These are phyloP conservation scores for Chrysanthemum lavandulifolium DNA, from an alignment of 129 eudicot genomes.

Conservation along the genomic window DNA sequence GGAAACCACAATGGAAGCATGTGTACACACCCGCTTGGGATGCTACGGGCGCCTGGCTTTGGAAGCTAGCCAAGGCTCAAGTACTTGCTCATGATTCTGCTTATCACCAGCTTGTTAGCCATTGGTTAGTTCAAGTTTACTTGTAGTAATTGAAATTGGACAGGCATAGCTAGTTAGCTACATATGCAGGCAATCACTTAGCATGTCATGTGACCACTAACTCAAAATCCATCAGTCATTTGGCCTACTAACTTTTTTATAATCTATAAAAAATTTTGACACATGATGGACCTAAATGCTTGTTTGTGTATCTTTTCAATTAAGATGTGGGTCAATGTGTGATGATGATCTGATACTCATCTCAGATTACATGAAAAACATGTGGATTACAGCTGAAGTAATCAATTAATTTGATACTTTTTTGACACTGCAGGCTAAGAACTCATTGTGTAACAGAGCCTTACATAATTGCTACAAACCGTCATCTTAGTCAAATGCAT, in stretches of 20 bases:
- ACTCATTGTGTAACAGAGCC: slow-evolving; percentile 81
- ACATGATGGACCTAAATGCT: not conserved
- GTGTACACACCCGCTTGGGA: slow-evolving; percentile 52
- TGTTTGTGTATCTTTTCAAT: no score
- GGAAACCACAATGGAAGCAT: slow-evolving; percentile 66
- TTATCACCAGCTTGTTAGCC: slow-evolving; percentile 69
- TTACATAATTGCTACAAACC: slow-evolving; percentile 66
- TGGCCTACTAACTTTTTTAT: no score
- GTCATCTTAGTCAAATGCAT: slow-evolving; percentile 81
- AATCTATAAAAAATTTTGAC: no score
- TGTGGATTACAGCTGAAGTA: not conserved
- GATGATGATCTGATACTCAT: not conserved
- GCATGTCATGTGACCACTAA: no score
- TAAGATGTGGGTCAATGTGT: not conserved
- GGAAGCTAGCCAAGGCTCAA: slow-evolving; percentile 85
- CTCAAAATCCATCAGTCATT: no score
- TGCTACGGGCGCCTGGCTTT: slow-evolving; percentile 68
- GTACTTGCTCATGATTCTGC: slow-evolving; percentile 81
- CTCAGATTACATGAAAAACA: no score
- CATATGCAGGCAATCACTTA: no score
- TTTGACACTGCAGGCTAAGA: slow-evolving; percentile 52
- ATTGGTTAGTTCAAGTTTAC: slow-evolving; percentile 46
- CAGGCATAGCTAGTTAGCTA: no score
- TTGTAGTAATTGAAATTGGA: not conserved
- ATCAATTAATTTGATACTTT: not conserved